Conservation (phyloP, 2,329 filamentous ascomycete species). For the Macrophomina pseudophaseolina region DNA sequence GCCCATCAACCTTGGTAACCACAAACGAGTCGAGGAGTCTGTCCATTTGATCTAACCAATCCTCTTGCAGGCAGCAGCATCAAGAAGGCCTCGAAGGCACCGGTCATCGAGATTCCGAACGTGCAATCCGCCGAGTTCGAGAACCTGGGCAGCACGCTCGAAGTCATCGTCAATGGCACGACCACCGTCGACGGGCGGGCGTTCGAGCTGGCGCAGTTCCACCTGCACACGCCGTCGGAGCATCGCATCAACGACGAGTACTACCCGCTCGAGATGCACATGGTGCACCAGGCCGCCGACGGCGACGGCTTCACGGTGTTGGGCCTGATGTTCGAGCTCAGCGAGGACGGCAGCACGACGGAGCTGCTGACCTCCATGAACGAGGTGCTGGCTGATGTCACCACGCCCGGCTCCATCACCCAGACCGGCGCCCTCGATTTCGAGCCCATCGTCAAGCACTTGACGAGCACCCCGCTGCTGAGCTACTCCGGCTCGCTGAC, state of each 20-base stretch:
- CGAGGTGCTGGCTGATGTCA: conserved; percentile 46
- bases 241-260: conserved; percentile 58
- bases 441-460: conserved; percentile 43
- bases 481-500: conserved; percentile 66
- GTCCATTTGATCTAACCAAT: conserved; percentile 40
- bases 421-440: conserved; percentile 51
- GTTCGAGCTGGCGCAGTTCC: conserved; percentile 60
- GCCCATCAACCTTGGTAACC: conserved; percentile 54
- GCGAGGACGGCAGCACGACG: conserved; percentile 39
- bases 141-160: conserved; percentile 64
- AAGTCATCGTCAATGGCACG: conserved; percentile 60
- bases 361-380: conserved; percentile 39
- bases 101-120: conserved; percentile 49
- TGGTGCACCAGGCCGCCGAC: conserved; percentile 60
- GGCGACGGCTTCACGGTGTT: conserved; percentile 47
- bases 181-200: conserved; percentile 47
- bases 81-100: conserved; percentile 33
- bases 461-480: conserved; percentile 49
- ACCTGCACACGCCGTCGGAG: conserved; percentile 66
- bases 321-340: conserved; percentile 50
- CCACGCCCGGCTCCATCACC: conserved; percentile 46
- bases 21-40: too few species aligned
- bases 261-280: conserved; percentile 59
- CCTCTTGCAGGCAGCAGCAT: conserved; percentile 25
- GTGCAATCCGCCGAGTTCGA: conserved; percentile 56